Base-by-base conservation (phyloP, 371 early-diverging fungal genomes). In the Entomophthora muscae region DNA sequence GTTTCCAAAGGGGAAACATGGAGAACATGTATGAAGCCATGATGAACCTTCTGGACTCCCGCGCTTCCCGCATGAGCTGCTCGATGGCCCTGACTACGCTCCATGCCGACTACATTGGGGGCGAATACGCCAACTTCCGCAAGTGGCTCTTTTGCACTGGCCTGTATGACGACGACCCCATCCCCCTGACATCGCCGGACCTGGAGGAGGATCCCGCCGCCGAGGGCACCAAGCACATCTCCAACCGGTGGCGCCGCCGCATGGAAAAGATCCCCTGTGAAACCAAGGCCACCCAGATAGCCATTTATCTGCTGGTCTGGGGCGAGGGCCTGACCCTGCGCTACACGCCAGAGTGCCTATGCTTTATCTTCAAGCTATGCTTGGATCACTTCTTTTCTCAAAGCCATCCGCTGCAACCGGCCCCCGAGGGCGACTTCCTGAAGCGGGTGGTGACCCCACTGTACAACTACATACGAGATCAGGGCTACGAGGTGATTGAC, bases 31-130 rank as follows among this genome's bases (percentile, higher is more conserved):
- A 71, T 57, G 89, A 90, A 21, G 79, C 84, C 59, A 71, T 88
- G 42, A 80, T 85, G 82, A 79, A 83, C 17, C 82, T 89, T 84
- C 76, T 90, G 12, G 89, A 91, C 64, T 90, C 91, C 1, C 77
- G 91, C 56, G 82, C 90, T 1, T 86, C 88, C 32, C 80, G 90
- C 2, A 79, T 88, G 79, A 73, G 78, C 28, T 81, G 86, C 1
- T 75, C 78, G 23, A 76, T 83, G 66, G 90, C 91, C 21, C 70
- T 90, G 32, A 75, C 83, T 27, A 84, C 84, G 26, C 67, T 91
- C 13, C 90, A 91, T 69, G 86, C 86, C 2, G 91, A 91, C 65
- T 90, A 89, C 63, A 83, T 92, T 67, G 88, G 88, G 62, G 91
- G 93, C 22, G 84, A 84, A 65, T 73, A 84, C 65, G 82, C 90